These are phyloP conservation scores for Tolypocladium pustulatum DNA, from an alignment of 2,329 filamentous ascomycete species.

Conservation along the genomic window DNA sequence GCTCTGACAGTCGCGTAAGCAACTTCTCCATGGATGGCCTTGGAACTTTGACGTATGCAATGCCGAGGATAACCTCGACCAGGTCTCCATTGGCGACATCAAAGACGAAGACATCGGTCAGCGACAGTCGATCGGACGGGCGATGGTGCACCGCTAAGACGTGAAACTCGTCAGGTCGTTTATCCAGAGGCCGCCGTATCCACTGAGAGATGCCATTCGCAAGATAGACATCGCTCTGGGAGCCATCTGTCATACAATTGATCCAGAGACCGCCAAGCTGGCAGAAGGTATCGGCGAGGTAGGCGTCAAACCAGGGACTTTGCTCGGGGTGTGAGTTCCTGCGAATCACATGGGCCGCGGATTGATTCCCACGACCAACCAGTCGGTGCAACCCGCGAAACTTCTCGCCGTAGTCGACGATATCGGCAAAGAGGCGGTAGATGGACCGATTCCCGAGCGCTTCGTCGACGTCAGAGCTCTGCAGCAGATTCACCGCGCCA, in stretches of 20 bases:
- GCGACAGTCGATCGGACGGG: not conserved
- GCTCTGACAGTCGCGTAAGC: not conserved
- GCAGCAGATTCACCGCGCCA: constrained; percentile 17
- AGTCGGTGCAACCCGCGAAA: constrained; percentile 17
- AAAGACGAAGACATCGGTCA: constrained; percentile 6
- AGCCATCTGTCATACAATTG: constrained; percentile 22
- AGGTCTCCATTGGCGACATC: not conserved
- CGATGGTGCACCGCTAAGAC: constrained; percentile 2
- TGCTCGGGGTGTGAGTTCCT: constrained; percentile 5
- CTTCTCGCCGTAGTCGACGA: constrained; percentile 22
- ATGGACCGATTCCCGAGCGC: constrained; percentile 23
- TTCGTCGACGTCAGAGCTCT: constrained; percentile 16
- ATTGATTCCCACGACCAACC: constrained; percentile 14
- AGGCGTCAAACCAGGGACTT: constrained; percentile 13
- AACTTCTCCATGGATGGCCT: constrained; percentile 3
- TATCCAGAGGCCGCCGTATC: constrained; percentile 12
- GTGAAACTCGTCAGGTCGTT: not conserved
- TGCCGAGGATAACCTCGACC: constrained; percentile 4
- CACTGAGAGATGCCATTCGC: constrained; percentile 17
- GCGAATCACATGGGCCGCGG: constrained; percentile 17
- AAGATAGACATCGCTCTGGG: constrained; percentile 19
- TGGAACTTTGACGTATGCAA: constrained; percentile 4
- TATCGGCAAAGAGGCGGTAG: constrained; percentile 20
- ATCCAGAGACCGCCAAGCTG: constrained; percentile 26
- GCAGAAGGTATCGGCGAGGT: constrained; percentile 19